These are phyloP conservation scores for Amphirosellinia nigrospora DNA, from an alignment of 495 filamentous ascomycete genomes.

Conservation along the genomic window DNA sequence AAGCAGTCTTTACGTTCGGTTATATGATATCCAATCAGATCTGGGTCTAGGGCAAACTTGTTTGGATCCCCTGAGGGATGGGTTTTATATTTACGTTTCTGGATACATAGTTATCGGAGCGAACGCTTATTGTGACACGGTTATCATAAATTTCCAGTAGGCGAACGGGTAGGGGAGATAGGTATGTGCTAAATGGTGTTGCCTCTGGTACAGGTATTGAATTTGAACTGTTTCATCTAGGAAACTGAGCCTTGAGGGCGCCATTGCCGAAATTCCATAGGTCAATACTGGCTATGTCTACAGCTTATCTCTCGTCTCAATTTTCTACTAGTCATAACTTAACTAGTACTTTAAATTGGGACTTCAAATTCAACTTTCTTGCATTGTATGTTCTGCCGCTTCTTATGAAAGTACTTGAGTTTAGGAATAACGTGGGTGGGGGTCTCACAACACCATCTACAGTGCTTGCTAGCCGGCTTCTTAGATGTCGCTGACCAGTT, in stretches of 20 bases:
- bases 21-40: neutral
- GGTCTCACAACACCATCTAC: too few species aligned
- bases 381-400: neutral
- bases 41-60: neutral
- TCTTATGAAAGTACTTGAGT: neutral
- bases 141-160: neutral
- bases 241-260: neutral
- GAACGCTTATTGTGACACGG: neutral
- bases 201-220: neutral
- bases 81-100: neutral
- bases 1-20: neutral
- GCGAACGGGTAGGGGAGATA: neutral
- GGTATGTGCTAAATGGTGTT: neutral
- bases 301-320: neutral
- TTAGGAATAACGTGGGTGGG: too few species aligned
- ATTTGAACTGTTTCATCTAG: neutral
- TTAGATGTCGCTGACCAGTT: too few species aligned
- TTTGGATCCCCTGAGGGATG: neutral
- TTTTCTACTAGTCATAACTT: neutral
- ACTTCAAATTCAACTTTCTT: neutral
- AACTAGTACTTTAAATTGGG: neutral
- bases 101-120: neutral
- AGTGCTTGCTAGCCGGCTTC: too few species aligned
- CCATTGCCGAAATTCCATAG: neutral
- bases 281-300: neutral